These are phyloP conservation scores for Saccharomycopsis malanga DNA, from an alignment of 805 yeast species.

Conservation along the genomic window DNA sequence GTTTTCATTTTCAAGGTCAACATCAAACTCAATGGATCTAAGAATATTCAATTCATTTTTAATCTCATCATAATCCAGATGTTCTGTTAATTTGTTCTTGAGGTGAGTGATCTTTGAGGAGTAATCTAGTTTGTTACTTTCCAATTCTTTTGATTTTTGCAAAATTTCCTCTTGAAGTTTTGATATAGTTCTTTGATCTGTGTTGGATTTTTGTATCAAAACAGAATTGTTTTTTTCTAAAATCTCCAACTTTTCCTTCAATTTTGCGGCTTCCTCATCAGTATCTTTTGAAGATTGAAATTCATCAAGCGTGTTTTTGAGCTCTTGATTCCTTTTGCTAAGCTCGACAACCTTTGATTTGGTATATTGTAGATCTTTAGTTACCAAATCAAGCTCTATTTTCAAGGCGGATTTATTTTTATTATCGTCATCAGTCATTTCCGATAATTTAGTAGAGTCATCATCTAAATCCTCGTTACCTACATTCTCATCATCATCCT, in stretches of 20 bases:
- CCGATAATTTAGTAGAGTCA: conserved; percentile 22
- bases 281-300: conserved; percentile 5
- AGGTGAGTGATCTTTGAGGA: conserved; percentile 44
- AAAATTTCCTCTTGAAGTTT: conserved; percentile 24
- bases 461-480: conserved; percentile 20
- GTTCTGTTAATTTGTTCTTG: conserved; percentile 41
- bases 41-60: conserved; percentile 69
- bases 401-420: neutral
- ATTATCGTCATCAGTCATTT: conserved; percentile 13
- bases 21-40: conserved; percentile 71
- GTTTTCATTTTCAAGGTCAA: conserved; percentile 32
- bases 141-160: conserved; percentile 33
- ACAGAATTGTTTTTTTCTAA: conserved; percentile 24
- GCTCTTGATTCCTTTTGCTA: conserved; percentile 70
- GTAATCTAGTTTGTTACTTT: conserved; percentile 42
- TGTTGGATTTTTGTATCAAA: conserved; percentile 27
- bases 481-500: conserved; percentile 23
- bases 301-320: conserved; percentile 50
- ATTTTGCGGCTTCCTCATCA: conserved; percentile 21
- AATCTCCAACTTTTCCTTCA: conserved; percentile 25
- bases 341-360: conserved; percentile 62
- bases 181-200: conserved; percentile 25
- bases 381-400: conserved; percentile 49
- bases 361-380: conserved; percentile 66
- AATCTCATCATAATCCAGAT: conserved; percentile 71